These are phyloP conservation scores for Botrytis aclada DNA, from an alignment of 2,329 filamentous ascomycete species.

Conservation along the genomic window DNA sequence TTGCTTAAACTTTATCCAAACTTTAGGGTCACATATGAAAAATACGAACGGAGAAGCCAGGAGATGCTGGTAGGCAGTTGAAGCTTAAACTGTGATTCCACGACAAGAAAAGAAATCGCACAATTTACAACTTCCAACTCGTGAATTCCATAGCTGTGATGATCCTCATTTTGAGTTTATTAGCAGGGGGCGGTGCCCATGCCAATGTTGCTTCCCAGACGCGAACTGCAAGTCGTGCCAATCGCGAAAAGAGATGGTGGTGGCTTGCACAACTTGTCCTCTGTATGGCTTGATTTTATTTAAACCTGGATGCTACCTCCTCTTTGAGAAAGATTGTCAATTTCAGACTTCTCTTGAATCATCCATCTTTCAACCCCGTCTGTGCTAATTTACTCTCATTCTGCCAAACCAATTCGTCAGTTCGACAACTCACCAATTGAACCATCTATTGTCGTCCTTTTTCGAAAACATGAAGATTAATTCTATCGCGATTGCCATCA, in stretches of 20 bases:
- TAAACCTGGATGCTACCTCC: not conserved
- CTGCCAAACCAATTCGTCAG: not conserved
- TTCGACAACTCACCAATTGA: not conserved
- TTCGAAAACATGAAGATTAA: conserved; percentile 23
- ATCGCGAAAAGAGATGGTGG: not conserved
- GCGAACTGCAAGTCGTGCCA: not conserved
- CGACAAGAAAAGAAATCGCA: not conserved
- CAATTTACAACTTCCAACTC: not conserved
- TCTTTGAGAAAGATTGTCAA: not conserved
- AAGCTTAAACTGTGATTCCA: not conserved
- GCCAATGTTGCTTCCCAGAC: not conserved
- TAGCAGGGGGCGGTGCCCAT: not conserved
- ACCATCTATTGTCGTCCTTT: not conserved
- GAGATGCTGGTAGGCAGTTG: not conserved
- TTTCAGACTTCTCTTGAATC: not conserved
- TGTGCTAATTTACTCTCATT: not conserved
- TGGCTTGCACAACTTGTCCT: not conserved
- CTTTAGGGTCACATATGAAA: not conserved
- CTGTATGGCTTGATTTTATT: conserved; percentile 1
- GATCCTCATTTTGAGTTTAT: not conserved
- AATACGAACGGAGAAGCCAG: not conserved
- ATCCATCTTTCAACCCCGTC: not conserved
- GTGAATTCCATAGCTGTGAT: not conserved
- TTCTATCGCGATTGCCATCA: conserved; percentile 40
- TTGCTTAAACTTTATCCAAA: not conserved